Evolutionary conservation across 1,284 basidiomycete species (phyloP).

Genomic region (Ustilago loliicola): DNA sequence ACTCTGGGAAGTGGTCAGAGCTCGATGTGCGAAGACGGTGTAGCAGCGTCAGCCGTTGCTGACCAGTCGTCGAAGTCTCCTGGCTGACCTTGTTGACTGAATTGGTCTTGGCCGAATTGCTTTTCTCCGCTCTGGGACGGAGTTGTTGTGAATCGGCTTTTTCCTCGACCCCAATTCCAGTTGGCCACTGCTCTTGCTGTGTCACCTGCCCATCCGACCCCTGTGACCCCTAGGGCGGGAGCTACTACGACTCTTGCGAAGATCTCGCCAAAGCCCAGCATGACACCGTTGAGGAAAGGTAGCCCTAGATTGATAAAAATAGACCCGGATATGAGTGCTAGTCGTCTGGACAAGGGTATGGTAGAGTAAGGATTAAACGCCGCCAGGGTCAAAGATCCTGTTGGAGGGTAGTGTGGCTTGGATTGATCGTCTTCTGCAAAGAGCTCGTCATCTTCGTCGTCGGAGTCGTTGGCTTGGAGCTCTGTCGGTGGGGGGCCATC

Average conservation of each 20-base stretch:
- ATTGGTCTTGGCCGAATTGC: background rate
- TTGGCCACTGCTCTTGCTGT: conserved; percentile 42
- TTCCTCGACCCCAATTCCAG: conserved; percentile 31
- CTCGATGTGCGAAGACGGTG: conserved; percentile 16
- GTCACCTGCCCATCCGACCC: conserved; percentile 42
- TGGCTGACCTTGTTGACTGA: conserved; percentile 18
- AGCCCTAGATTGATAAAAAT: conserved; percentile 91
- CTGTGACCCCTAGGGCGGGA: conserved; percentile 61
- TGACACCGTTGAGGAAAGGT: conserved; percentile 96
- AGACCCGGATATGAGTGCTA: conserved; percentile 77
- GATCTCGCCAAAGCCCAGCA: conserved; percentile 98
- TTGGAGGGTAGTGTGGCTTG: conserved; percentile 42
- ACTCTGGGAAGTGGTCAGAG: conserved; percentile 7
- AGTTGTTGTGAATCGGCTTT: background rate
- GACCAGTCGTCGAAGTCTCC: conserved; percentile 47
- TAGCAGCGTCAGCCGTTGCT: conserved; percentile 17
- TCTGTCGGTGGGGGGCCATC: conserved; percentile 25
- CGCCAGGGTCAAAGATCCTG: conserved; percentile 63
- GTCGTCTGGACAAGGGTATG: conserved; percentile 48
- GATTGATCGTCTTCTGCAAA: conserved; percentile 11
- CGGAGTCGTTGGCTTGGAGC: conserved; percentile 18
- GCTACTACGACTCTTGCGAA: conserved; percentile 88
- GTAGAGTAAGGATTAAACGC: conserved; percentile 56
- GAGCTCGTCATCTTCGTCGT: conserved; percentile 14
- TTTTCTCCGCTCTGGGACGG: conserved; percentile 7